Percentiles rank a stretch among this genome's conserved stretches.
These are phyloP conservation scores for Postia placenta DNA, from an alignment of 768 basidiomycete genomes.

Conservation along the genomic window DNA sequence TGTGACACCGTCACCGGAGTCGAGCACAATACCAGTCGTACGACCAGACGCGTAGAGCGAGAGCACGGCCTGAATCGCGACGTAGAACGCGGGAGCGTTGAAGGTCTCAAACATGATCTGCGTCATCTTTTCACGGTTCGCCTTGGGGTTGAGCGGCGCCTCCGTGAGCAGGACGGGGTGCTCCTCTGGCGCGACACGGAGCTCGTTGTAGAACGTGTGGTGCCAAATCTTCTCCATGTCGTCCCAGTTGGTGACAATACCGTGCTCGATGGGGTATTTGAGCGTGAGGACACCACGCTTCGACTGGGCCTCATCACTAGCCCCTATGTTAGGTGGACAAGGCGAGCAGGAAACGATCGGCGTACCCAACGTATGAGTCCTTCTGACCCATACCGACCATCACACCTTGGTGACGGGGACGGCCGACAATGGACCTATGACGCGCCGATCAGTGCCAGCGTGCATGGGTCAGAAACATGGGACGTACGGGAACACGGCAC, in stretches of 20 bases:
- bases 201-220: conserved; percentile 84
- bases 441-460: neutral
- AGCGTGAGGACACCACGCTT: conserved; percentile 69
- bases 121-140: conserved; percentile 91
- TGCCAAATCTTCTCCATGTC: conserved; percentile 77
- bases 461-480: neutral
- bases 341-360: neutral
- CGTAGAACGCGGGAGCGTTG: conserved; percentile 90
- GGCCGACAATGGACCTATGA: conserved; percentile 58
- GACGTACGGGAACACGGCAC: conserved; percentile 93
- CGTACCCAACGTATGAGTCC: conserved; percentile 69
- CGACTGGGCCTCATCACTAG: conserved; percentile 64
- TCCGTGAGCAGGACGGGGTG: conserved; percentile 90
- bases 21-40: conserved; percentile 69
- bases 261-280: conserved; percentile 68
- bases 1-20: conserved; percentile 70
- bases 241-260: conserved; percentile 73
- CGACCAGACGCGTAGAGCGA: conserved; percentile 70
- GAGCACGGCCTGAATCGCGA: conserved; percentile 86
- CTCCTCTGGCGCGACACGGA: conserved; percentile 89
- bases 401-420: conserved; percentile 68
- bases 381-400: conserved; percentile 79
- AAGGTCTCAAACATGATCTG: conserved; percentile 98
- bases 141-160: conserved; percentile 90
- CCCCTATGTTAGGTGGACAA: conserved; percentile 3